These are phyloP conservation scores for Thermothielavioides terrestris DNA, from an alignment of 495 filamentous ascomycete species.

Conservation along the genomic window DNA sequence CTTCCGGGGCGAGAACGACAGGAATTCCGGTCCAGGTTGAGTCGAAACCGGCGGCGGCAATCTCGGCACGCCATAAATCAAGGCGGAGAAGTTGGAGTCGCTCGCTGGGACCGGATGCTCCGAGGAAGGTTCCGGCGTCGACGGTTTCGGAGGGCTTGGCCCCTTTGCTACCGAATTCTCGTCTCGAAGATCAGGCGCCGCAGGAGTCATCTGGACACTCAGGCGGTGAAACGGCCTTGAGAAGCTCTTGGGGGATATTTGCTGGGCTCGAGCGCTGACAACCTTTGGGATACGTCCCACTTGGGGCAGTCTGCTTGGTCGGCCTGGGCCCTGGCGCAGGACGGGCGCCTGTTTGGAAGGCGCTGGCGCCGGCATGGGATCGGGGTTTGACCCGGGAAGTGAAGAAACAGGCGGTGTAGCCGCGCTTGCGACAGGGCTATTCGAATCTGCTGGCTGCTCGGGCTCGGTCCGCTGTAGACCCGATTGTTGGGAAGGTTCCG, in stretches of 20 bases:
- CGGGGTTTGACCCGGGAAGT: not conserved
- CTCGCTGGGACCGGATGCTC: conserved; percentile 16
- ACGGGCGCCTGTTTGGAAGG: not conserved
- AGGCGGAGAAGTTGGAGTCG: conserved; percentile 14
- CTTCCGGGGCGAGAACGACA: conserved; percentile 64
- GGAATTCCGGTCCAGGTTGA: conserved; percentile 42
- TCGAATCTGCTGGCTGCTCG: not conserved
- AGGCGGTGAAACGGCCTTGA: conserved; percentile 55
- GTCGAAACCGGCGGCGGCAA: conserved; percentile 15
- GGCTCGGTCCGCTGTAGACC: too few relatives aligned
- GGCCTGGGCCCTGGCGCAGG: conserved; percentile 13
- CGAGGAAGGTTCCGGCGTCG: conserved; percentile 29
- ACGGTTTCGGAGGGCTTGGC: conserved; percentile 35
- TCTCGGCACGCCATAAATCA: conserved; percentile 15
- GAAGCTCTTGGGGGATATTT: conserved; percentile 70
- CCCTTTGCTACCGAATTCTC: conserved; percentile 40
- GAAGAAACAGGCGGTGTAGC: not conserved
- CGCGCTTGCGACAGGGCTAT: not conserved
- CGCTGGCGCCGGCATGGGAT: not conserved
- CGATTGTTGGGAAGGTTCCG: not conserved
- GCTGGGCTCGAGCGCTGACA: conserved; percentile 63
- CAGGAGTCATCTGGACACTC: conserved; percentile 19
- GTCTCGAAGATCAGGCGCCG: conserved; percentile 17
- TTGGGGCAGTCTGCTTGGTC: conserved; percentile 54
- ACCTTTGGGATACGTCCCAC: conserved; percentile 89